Evolutionary conservation across 352 stramenopile genomes (phyloP).

Genomic region (Halophytophthora batemanensis): DNA sequence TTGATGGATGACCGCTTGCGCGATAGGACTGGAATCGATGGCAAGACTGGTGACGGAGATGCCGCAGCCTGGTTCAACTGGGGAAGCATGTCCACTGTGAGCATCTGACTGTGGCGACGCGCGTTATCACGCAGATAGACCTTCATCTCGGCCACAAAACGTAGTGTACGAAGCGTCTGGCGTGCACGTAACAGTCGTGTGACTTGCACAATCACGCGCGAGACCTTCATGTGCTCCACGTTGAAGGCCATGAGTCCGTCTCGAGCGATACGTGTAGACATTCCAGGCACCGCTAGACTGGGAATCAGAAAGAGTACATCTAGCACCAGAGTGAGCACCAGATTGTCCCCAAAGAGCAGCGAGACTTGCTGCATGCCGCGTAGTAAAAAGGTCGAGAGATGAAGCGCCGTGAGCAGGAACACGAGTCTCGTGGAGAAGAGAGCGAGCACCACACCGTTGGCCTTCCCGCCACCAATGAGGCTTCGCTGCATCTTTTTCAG

Average conservation of each 20-base stretch:
- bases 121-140: conserved; percentile 64
- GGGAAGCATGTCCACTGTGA: conserved; percentile 14
- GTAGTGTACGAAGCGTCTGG: conserved; percentile 69
- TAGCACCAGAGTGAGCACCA: conserved; percentile 20
- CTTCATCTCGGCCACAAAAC: conserved; percentile 79
- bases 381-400: conserved; percentile 62
- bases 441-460: conserved; percentile 55
- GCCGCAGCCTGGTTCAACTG: too few species aligned
- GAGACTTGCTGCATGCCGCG: conserved; percentile 43
- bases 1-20: conserved; percentile 14
- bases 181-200: conserved; percentile 60
- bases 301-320: conserved; percentile 48
- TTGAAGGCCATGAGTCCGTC: conserved; percentile 74
- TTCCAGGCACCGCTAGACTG: conserved; percentile 54
- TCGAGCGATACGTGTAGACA: conserved; percentile 62
- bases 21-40: conserved; percentile 8
- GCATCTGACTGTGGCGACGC: conserved; percentile 13
- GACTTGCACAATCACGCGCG: conserved; percentile 61
- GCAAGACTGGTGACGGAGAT: too few species aligned
- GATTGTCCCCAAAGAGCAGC: conserved; percentile 21
- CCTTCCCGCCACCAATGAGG: conserved; percentile 35
- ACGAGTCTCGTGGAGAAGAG: conserved; percentile 68
- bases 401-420: conserved; percentile 70
- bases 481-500: conserved; percentile 37
- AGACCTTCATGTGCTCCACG: conserved; percentile 71